These are phyloP conservation scores for Astrephomene gubernaculifera DNA, from an alignment of 139 green algal species.

Conservation along the genomic window DNA sequence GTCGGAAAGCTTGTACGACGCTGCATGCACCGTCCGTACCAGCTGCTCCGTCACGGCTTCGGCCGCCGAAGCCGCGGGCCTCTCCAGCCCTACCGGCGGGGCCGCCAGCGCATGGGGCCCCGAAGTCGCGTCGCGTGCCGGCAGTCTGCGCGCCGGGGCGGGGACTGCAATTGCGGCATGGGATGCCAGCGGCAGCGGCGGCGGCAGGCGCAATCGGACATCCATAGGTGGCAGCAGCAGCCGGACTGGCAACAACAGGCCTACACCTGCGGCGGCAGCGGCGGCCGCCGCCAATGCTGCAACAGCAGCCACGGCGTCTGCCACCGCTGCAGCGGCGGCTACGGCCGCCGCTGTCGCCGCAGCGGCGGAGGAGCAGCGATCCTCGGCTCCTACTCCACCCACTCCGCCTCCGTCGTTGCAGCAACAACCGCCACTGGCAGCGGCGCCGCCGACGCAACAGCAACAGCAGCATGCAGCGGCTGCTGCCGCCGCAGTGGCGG, in stretches of 20 bases:
- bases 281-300: too few relatives aligned
- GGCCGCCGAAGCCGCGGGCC: background rate
- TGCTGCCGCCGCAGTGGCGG: background rate
- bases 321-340: background rate
- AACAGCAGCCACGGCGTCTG: background rate
- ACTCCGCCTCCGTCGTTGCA: background rate
- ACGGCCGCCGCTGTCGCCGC: background rate
- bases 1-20: constrained; percentile 1
- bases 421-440: background rate
- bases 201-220: background rate
- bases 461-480: background rate
- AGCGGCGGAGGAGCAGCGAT: background rate
- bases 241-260: too few relatives aligned
- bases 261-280: background rate
- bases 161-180: too few relatives aligned
- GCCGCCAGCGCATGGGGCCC: too few relatives aligned
- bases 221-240: too few relatives aligned
- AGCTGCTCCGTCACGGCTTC: too few relatives aligned
- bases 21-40: too few relatives aligned
- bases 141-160: too few relatives aligned
- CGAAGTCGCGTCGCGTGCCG: too few relatives aligned
- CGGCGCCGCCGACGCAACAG: background rate
- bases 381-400: background rate
- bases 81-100: too few relatives aligned
- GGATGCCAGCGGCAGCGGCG: too few relatives aligned